Percentiles rank a stretch among this genome's conserved stretches.
Evolutionary conservation across 495 filamentous ascomycete species (phyloP).

Genomic region (Venustampulla echinocandica): DNA sequence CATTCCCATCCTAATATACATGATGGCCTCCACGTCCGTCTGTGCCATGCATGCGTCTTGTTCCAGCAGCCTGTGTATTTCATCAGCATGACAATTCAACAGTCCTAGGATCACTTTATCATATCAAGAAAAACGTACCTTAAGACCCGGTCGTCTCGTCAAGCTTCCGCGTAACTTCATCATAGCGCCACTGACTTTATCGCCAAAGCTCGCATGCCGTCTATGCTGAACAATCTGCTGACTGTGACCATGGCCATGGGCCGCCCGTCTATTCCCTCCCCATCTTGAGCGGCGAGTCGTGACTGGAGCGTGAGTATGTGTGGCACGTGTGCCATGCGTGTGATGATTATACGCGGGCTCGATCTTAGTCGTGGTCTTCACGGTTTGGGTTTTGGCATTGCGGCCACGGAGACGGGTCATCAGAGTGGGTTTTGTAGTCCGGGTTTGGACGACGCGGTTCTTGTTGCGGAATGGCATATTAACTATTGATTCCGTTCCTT

Average conservation of each 20-base stretch:
- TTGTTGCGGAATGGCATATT: slow-evolving; percentile 5
- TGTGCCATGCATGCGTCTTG: slow-evolving; percentile 61
- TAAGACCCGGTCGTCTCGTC: slow-evolving; percentile 52
- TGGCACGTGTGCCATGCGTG: background rate
- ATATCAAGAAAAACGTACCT: slow-evolving; percentile 57
- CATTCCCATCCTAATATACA: slow-evolving; percentile 10
- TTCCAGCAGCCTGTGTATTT: slow-evolving; percentile 63
- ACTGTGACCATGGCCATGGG: too few species aligned
- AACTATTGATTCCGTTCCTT: background rate
- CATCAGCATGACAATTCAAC: slow-evolving; percentile 37
- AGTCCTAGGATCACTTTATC: slow-evolving; percentile 34
- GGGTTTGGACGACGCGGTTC: slow-evolving; percentile 14
- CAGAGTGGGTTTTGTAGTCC: slow-evolving; percentile 21
- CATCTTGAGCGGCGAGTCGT: slow-evolving; percentile 10
- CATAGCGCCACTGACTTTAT: slow-evolving; percentile 63
- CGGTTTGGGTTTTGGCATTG: slow-evolving; percentile 26
- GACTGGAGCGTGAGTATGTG: background rate
- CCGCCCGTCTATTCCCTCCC: slow-evolving; percentile 10
- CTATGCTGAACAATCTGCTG: slow-evolving; percentile 41
- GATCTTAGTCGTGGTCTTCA: slow-evolving; percentile 31
- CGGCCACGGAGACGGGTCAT: slow-evolving; percentile 24
- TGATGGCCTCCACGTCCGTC: slow-evolving; percentile 48
- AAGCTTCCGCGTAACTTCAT: slow-evolving; percentile 56
- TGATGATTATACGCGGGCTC: slow-evolving; percentile 20
- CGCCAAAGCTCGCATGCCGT: slow-evolving; percentile 49